Evolutionary conservation across 108 stramenopile genomes (phyloP), one percentile per base, ranked within the genome.

Genomic region (Discostella pseudostelligera): DNA sequence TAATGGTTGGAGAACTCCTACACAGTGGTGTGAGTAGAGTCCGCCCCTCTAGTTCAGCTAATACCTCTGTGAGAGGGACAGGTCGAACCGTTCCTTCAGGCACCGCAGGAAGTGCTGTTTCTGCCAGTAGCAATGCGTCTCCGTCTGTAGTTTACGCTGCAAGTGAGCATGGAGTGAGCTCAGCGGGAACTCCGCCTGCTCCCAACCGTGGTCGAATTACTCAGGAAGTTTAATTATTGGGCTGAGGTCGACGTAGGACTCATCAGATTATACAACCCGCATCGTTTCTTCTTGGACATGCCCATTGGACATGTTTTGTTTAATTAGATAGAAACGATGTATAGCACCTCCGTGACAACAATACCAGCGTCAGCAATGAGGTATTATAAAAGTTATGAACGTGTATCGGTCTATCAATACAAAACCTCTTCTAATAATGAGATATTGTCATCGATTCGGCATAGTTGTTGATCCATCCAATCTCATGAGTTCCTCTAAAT

Each of bases 221-320:
- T 20, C 63, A 65, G 58, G 71, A 72, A 72, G 71, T 72, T 9
- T 72, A 72, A 48, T 13, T 32, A 19, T 62, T n/a, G n/a, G n/a
- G n/a, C 13, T 24, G 1, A 29, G 4, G 0, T 12, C 7, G 26
- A 5, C 40, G 7, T 26, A 44, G 9, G 1, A 39, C 0, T 47
- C 43, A 16, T 44, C 3, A n/a, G n/a, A n/a, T n/a, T n/a, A n/a
- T n/a, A n/a, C n/a, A n/a, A n/a, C n/a, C n/a, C n/a, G n/a, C n/a
- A n/a, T n/a, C n/a, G n/a, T n/a, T n/a, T n/a, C n/a, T 32, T 5
- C 32, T 32, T 32, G 3, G 32, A 32, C 3, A 32, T 32, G 32
- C 32, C 5, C 5, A 32, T 32, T 32, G 32, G 32, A 32, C 32
- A 32, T 32, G 32, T 32, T 32, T 32, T 4, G 32, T 5, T 32